Evolutionary conservation across 805 yeast species (phyloP), one percentile per base, ranked within the genome.

Genomic region (Yarrowia porcina): DNA sequence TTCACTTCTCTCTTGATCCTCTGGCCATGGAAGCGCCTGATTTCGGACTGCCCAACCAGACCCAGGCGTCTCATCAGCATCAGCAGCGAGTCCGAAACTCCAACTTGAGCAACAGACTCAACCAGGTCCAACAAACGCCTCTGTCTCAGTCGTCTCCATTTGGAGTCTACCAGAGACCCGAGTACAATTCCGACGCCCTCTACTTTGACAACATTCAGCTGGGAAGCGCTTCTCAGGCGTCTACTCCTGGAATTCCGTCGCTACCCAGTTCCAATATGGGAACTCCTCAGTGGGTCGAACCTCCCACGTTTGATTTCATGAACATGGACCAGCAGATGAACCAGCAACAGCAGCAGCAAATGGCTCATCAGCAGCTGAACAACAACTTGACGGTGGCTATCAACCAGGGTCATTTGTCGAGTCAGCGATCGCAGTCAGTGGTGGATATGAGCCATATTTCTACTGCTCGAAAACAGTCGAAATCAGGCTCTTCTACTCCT

Each of bases 11-110:
- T 50, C 72, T 80, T 28, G 82, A 80, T 64, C 82, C 83, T 3
- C 69, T 80, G 64, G 82, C 82, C 0, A 76, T 78, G 64, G 85
- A 81, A 60, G 83, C 81, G 7, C 76, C 79, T 12, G 66, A 73
- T 64, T 64, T 69, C 9, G 45, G 32, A 42, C 50, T 30, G 35
- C 65, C 45, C 28, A 63, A 63, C 44, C 39, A 41, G 25, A 35
- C 59, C 17, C 59, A 33, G 33, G 39, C 42, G 32, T 52, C 32
- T 13, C 59, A 52, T n/a, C 59, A 52, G 32, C 59, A 52, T 5
- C 59, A 49, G 39, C 39, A 49, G 23, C 56, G 39, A 15, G 18
- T 21, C 1, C 23, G 44, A 3, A 23, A 41, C 4, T 17, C 13
- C 13, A 30, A 32, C 27, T 15, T 30, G 18, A 47, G 38, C 54